Base-by-base conservation (phyloP, 1,284 basidiomycete species). In the Leccinum proximum region DNA sequence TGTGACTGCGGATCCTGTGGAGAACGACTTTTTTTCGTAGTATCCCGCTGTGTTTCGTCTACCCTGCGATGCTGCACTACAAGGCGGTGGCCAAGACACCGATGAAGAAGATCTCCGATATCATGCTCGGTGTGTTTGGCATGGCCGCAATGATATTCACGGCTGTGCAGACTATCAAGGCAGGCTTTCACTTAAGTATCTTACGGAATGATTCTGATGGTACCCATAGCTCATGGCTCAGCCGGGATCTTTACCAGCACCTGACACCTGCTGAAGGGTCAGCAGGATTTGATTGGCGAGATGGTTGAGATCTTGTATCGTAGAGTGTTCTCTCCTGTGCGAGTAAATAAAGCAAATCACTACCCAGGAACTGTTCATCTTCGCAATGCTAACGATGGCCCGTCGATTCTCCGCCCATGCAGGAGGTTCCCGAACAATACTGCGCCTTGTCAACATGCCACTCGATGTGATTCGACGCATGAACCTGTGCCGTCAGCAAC, bases 1-100 rank as follows among this genome's bases (percentile, higher is more conserved):
- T n/a, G 61, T 63, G 26, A 61, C n/a, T 64, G 60, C 60, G 18
- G 22, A 59, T 66, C 63, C 26, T 42, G 30, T 30, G 57, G 40
- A 62, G 64, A 66, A 62, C 62, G 42, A 74, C 62, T 10, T 63
- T 60, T 59, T 63, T 60, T 59, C 58, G 26, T 65, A 96, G 96
- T 74, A 90, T 98, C 7, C 96, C 97, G 6, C 81, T 98, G 63
- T 97, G 95, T 77, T 97, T 93, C 75, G 89, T 96, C 60, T 97
- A 98, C 74, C 96, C 95, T 5, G 91, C 96, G 2, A 87, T 99
- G 87, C 80, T 99, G 63, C 96, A 98, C 76, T 91, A 96, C 77
- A 93, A 87, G 76, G 95, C 93, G 2, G 90, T 90, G 70, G 93
- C 97, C 3, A 84, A 81, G 64, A 95, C 92, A 0, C 80, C 83